These are phyloP conservation scores for Arthrobotrys sphaeroides DNA, from an alignment of 2,329 filamentous ascomycete genomes.

Conservation along the genomic window DNA sequence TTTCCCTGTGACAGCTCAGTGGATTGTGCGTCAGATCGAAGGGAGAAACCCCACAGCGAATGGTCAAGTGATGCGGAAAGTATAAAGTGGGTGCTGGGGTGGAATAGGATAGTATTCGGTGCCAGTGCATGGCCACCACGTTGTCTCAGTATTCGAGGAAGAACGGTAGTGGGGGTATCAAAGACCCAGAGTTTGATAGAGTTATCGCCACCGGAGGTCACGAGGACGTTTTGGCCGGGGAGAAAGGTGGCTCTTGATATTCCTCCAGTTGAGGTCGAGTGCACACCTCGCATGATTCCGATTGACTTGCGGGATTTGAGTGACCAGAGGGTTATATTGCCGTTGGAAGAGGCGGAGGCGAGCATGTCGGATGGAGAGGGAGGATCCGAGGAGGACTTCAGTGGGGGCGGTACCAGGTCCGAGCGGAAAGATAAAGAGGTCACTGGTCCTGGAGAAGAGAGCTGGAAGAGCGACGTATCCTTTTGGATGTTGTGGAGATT, in stretches of 20 bases:
- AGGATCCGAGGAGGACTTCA: constrained; percentile 43
- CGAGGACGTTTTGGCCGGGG: constrained; percentile 83
- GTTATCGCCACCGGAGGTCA: constrained; percentile 92
- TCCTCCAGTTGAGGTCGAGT: constrained; percentile 81
- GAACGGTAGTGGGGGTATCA: constrained; percentile 84
- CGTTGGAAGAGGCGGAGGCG: constrained; percentile 78
- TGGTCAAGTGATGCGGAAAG: constrained; percentile 88
- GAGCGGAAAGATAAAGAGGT: constrained; percentile 89
- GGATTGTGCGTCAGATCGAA: constrained; percentile 92
- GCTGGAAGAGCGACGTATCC: constrained; percentile 75
- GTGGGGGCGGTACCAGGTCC: constrained; percentile 64
- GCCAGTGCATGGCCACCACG: constrained; percentile 89
- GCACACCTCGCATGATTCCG: constrained; percentile 85
- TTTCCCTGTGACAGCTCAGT: constrained; percentile 87
- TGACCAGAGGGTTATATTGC: constrained; percentile 96
- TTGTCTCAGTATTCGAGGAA: constrained; percentile 84
- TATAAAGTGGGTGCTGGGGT: constrained; percentile 75
- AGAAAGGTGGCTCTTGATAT: constrained; percentile 91
- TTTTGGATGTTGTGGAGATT: constrained; percentile 82
- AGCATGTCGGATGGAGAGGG: constrained; percentile 71
- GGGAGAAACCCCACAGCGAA: constrained; percentile 95
- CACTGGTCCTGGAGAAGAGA: constrained; percentile 68
- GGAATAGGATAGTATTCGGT: constrained; percentile 81
- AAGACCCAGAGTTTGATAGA: constrained; percentile 75
- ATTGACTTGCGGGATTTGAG: constrained; percentile 86